Evolutionary conservation across 805 yeast genomes (phyloP), one percentile per base, ranked within the genome.

Genomic region (Cyberlindnera xylosilytica): DNA sequence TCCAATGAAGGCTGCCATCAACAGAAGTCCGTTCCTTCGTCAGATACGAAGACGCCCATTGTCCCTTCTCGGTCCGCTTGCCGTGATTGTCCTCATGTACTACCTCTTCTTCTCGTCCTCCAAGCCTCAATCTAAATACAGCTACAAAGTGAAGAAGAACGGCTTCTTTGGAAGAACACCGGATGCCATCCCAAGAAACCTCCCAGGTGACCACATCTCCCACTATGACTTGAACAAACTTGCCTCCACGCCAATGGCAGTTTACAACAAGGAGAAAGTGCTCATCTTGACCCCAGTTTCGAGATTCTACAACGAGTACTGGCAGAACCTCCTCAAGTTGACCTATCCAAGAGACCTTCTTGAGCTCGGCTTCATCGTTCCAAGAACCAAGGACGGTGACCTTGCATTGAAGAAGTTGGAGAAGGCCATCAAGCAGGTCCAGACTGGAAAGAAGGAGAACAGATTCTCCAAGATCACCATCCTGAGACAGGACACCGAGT

Each of bases 281-380:
- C 72, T 93, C 60, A 79, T 93, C 44, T 73, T 93, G 59, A 81
- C 97, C 2, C 99, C 99, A 28, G 81, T 93, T 78, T 83, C 95
- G 34, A 77, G 81, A 51, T 93, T 93, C 61, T 81, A 86, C 61
- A 79, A 81, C 24, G 83, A 78, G 51, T 93, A 89, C 68, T 93
- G 98, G 98, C 77, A 76, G 29, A 93, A 93, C 62, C 65, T 93
- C 46, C 63, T 84, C 46, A 72, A 72, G 51, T 67, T 93, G 54
- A 69, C 80, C 17, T 93, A 93, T 62, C 97, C 97, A 41, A 85
- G 91, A 62, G 81, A 79, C 38, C 74, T 86, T 48, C 74, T 91
- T 38, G 95, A 90, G 54, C 71, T 93, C 39, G 99, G 98, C 0
- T 90, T 93, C 61, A 91, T 93, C 39, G 74, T 90, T 30, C 98